Evolutionary conservation across 2,329 filamentous ascomycete genomes (phyloP).

Genomic region (Pseudogymnoascus sp.): DNA sequence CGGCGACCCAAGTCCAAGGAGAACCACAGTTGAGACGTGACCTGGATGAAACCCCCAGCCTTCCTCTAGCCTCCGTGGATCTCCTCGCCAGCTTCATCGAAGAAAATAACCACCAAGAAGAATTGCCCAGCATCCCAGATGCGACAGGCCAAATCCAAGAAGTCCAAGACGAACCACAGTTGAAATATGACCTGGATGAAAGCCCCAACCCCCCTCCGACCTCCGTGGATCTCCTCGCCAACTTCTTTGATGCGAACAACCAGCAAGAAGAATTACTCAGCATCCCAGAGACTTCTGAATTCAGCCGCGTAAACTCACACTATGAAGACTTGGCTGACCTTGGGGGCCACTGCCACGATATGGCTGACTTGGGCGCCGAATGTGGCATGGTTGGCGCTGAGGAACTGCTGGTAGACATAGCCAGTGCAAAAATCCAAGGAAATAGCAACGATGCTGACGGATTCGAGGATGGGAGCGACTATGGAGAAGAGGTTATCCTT

Average conservation of each 20-base stretch:
- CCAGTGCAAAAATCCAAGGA: not conserved
- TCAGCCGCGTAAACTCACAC: not conserved
- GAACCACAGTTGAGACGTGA: not conserved
- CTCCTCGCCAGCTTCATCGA: not conserved
- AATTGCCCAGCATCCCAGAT: not conserved
- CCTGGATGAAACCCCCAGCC: not conserved
- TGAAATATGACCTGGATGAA: too few relatives aligned
- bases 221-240: not conserved
- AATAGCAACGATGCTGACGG: not conserved
- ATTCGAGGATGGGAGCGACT: not conserved
- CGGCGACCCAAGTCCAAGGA: not conserved
- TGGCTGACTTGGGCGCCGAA: not conserved
- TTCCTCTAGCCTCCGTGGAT: not conserved
- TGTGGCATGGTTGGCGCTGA: not conserved
- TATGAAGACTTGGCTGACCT: not conserved
- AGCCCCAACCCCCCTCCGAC: not conserved
- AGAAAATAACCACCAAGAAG: not conserved
- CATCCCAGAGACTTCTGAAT: not conserved
- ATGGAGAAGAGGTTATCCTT: not conserved
- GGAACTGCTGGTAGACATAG: not conserved
- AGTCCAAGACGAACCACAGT: too few relatives aligned
- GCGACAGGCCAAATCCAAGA: too few relatives aligned
- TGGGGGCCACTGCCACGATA: not conserved
- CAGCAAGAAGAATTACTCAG: not conserved
- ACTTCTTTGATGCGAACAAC: not conserved